These are phyloP conservation scores for Cenchrus purpureus DNA, from an alignment of 176 grass and related monocot genomes.

Conservation along the genomic window DNA sequence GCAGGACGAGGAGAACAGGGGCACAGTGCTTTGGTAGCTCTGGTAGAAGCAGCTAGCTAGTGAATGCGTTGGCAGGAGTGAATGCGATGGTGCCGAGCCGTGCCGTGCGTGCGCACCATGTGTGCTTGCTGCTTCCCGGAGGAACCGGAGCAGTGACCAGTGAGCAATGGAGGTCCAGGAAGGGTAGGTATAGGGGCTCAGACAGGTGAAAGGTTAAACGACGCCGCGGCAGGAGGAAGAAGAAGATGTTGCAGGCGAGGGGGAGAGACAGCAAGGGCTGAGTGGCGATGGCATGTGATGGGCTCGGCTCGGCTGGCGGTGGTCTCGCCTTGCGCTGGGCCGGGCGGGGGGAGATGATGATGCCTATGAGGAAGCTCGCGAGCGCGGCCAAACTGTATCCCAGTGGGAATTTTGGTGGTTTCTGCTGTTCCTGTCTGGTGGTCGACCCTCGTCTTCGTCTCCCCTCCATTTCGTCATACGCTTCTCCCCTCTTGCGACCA, in stretches of 20 bases:
- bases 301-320: constrained; percentile 5
- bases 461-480: too few species aligned
- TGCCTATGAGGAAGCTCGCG: constrained; percentile 29
- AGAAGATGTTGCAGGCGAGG: not conserved
- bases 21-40: not conserved
- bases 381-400: constrained; percentile 34
- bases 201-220: not conserved
- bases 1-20: not conserved
- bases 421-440: not conserved
- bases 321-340: not conserved
- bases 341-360: constrained; percentile 13
- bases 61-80: constrained; percentile 26
- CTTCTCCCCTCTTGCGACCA: not conserved
- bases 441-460: not conserved
- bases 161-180: constrained; percentile 1
- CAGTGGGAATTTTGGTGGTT: not conserved
- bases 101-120: not conserved
- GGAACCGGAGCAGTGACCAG: not conserved
- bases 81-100: not conserved
- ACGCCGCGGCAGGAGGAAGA: not conserved
- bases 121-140: not conserved
- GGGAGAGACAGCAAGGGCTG: not conserved
- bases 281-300: constrained; percentile 36
- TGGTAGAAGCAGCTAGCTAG: not conserved
- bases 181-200: not conserved